Conservation (phyloP, 805 yeast species). For the Kodamaea kakaduensis region DNA sequence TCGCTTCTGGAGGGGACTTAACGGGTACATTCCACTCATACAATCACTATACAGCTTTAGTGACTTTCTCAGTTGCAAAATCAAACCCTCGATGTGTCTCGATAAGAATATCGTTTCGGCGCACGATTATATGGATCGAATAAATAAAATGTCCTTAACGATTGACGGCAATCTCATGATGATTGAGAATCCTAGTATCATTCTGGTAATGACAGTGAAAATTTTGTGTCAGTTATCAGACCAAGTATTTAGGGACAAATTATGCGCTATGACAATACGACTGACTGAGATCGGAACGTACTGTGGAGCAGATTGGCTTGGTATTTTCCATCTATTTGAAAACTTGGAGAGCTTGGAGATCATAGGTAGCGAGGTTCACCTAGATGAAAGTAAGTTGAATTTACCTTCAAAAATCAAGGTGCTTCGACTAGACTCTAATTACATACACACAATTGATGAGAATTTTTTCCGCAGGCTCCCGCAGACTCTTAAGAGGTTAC, state of each 20-base stretch:
- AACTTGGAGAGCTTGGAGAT: conserved; percentile 17
- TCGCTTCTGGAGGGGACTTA: conserved; percentile 4
- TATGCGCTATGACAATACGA: conserved; percentile 21
- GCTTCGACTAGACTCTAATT: conserved; percentile 25
- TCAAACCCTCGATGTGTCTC: neutral
- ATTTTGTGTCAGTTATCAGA: conserved; percentile 17
- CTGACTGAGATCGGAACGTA: conserved; percentile 34
- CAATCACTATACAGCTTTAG: conserved; percentile 4
- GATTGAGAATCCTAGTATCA: conserved; percentile 30
- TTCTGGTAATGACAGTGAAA: conserved; percentile 26
- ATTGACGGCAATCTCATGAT: conserved; percentile 26
- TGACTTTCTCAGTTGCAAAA: neutral
- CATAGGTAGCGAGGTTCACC: conserved; percentile 13
- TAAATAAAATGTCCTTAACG: conserved; percentile 20
- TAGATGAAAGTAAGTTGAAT: conserved; percentile 10
- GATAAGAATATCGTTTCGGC: neutral
- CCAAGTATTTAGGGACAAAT: conserved; percentile 10
- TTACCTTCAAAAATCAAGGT: conserved; percentile 24
- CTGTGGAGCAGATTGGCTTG: conserved; percentile 30
- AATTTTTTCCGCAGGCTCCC: conserved; percentile 25
- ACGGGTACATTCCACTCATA: conserved; percentile 6
- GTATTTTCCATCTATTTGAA: conserved; percentile 22
- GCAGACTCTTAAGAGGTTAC: conserved; percentile 20
- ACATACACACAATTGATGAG: conserved; percentile 17
- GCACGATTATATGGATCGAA: conserved; percentile 14